A percentile compares a stretch with the other conserved stretches of the same genome.
phyloP scores from a whole-genome alignment of 441 rosid genomes.

The Arabidopsis lyrata region DNA sequence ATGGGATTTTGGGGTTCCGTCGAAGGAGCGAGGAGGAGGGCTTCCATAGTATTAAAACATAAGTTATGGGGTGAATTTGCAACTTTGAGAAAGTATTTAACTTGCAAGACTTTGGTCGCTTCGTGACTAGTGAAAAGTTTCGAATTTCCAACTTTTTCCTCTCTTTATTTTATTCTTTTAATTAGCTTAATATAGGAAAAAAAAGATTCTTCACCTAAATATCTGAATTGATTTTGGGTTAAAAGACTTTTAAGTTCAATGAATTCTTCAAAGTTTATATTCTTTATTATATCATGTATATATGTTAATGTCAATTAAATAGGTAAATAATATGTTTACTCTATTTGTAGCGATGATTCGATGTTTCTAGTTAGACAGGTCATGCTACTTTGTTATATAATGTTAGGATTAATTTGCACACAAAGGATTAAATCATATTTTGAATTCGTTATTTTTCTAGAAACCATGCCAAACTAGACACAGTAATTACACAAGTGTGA shows the following conservation, averaged over 20 bases:
- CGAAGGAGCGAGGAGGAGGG: conserved; percentile 32
- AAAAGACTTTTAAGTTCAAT: background rate
- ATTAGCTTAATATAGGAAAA: conserved; percentile 9
- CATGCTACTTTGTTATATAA: too few relatives aligned
- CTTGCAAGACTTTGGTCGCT: conserved; percentile 27
- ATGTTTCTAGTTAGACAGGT: background rate
- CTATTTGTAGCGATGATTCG: background rate
- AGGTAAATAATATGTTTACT: background rate
- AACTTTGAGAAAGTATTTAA: conserved; percentile 39
- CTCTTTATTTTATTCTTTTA: background rate
- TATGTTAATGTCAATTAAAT: background rate
- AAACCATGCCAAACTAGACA: too few relatives aligned
- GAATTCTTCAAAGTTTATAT: conserved; percentile 1
- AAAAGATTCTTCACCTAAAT: background rate
- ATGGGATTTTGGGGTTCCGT: conserved; percentile 34
- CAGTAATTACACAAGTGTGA: too few relatives aligned
- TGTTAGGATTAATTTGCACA: too few relatives aligned
- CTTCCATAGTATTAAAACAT: conserved; percentile 22
- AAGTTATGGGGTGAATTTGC: conserved; percentile 39
- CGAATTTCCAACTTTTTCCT: conserved; percentile 21
- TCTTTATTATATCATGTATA: background rate
- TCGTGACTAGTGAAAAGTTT: conserved; percentile 11
- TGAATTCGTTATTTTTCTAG: too few relatives aligned
- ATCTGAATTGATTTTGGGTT: background rate
- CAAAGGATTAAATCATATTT: too few relatives aligned